phyloP scores from a whole-genome alignment of 2,329 filamentous ascomycete species.

The Colletotrichum sp. region DNA sequence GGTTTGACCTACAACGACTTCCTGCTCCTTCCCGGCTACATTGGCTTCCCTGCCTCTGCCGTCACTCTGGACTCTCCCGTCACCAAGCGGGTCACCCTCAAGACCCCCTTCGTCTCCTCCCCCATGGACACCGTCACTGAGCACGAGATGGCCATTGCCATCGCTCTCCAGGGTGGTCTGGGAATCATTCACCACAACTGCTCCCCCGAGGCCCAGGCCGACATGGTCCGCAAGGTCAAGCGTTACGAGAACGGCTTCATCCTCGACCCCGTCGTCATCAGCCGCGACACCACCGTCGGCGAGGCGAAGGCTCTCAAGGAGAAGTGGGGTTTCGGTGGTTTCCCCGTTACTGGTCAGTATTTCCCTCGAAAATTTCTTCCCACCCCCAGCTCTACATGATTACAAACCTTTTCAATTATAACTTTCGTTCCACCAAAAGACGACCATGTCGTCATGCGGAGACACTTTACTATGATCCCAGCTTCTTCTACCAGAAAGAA shows the following conservation, averaged over 20 bases:
- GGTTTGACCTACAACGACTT: conserved; percentile 99
- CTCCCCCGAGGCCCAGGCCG: conserved; percentile 94
- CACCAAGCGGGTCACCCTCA: conserved; percentile 94
- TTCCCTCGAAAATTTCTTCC: conserved; percentile 21
- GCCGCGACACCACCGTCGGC: conserved; percentile 83
- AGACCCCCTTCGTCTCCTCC: conserved; percentile 95
- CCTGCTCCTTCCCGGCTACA: conserved; percentile 94
- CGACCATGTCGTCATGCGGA: conserved; percentile 82
- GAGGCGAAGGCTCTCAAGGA: conserved; percentile 94
- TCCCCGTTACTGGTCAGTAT: conserved; percentile 94
- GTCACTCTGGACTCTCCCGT: conserved; percentile 89
- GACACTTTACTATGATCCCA: conserved; percentile 37
- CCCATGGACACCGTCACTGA: conserved; percentile 99
- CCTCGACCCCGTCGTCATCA: conserved; percentile 91
- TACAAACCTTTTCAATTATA: conserved; percentile 81
- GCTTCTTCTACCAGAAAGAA: neutral
- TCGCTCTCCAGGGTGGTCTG: conserved; percentile 85
- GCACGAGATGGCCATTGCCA: conserved; percentile 99
- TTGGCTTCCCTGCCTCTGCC: conserved; percentile 93
- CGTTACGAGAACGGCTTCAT: conserved; percentile 99
- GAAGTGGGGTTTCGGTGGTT: conserved; percentile 98
- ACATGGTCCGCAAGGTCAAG: conserved; percentile 99
- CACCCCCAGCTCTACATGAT: conserved; percentile 64
- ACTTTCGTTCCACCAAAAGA: conserved; percentile 99
- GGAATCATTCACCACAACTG: conserved; percentile 99